Percentiles rank a stretch among this genome's conserved stretches.
phyloP scores from a whole-genome alignment of 352 stramenopile species.

The Globisporangium abappressorium region DNA sequence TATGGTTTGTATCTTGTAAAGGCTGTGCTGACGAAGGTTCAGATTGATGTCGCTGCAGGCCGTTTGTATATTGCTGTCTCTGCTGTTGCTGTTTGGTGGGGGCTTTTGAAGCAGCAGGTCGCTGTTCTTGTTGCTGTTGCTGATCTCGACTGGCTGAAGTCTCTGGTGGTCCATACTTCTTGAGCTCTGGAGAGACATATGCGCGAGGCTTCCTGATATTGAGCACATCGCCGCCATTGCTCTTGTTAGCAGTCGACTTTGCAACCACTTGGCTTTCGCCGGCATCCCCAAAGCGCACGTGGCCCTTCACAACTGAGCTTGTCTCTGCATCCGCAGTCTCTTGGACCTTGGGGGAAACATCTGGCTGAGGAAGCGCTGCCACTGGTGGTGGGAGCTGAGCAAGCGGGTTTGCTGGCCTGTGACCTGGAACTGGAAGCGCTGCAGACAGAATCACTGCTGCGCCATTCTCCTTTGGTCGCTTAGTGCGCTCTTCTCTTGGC shows the following conservation, averaged over 20 bases:
- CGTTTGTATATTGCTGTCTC: not conserved
- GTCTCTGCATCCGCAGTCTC: not conserved
- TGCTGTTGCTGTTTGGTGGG: not conserved
- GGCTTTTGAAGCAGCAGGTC: not conserved
- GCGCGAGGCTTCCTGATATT: conserved; percentile 3
- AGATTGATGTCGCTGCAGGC: not conserved
- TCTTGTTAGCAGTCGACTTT: not conserved
- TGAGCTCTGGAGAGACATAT: conserved; percentile 25
- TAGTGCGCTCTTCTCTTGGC: not conserved
- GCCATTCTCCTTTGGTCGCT: not conserved
- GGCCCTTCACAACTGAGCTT: conserved; percentile 17
- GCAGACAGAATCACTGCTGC: not conserved
- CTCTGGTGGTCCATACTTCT: conserved; percentile 58
- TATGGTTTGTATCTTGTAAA: not conserved
- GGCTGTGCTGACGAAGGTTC: not conserved
- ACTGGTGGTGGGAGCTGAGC: conserved; percentile 5
- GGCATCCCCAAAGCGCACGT: conserved; percentile 42
- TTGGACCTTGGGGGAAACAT: not conserved
- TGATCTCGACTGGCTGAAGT: not conserved
- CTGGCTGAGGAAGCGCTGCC: not conserved
- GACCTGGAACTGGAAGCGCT: not conserved
- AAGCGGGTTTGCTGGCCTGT: not conserved
- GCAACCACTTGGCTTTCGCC: conserved; percentile 18
- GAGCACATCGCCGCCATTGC: not conserved
- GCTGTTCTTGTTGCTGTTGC: not conserved